Conservation (phyloP, 139 green algal species). For the Auxenochlorella protothecoides region DNA sequence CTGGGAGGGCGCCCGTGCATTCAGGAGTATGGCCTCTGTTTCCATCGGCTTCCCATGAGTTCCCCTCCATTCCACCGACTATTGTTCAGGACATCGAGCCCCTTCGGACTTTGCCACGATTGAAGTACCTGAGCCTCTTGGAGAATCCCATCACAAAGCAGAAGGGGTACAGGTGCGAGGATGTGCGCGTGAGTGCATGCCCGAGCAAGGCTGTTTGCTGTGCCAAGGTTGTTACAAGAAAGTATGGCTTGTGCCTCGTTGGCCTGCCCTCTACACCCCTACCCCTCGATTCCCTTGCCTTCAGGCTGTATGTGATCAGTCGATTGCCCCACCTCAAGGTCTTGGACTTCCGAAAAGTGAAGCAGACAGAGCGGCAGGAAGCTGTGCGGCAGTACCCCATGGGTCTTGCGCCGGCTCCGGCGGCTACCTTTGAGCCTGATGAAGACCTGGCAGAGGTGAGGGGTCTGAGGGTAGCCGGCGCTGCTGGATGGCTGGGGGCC, state of each 20-base stretch:
- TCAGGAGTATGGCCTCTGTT: background rate
- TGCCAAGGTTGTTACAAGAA: background rate
- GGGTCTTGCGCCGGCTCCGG: conserved; percentile 23
- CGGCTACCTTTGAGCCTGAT: conserved; percentile 49
- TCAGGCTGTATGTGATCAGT: conserved; percentile 76
- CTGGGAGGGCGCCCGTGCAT: background rate
- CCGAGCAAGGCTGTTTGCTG: background rate
- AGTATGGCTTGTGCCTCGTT: background rate
- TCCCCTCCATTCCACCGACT: background rate
- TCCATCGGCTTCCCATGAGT: background rate
- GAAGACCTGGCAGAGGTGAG: conserved; percentile 43
- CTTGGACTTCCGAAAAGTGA: conserved; percentile 93
- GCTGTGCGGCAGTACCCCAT: conserved; percentile 41
- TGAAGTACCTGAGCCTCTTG: conserved; percentile 72
- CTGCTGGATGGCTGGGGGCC: no score
- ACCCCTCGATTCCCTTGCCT: background rate
- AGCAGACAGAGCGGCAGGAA: conserved; percentile 70
- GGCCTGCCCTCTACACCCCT: background rate
- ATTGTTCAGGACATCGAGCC: conserved; percentile 76
- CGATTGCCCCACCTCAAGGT: conserved; percentile 66
- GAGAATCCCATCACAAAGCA: conserved; percentile 84
- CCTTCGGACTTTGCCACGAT: conserved; percentile 48
- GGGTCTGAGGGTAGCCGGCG: background rate
- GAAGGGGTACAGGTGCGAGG: conserved; percentile 65
- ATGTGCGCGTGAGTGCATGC: no score